These are phyloP conservation scores for Talaromyces thailandensis DNA, from an alignment of 495 filamentous ascomycete genomes.

Conservation along the genomic window DNA sequence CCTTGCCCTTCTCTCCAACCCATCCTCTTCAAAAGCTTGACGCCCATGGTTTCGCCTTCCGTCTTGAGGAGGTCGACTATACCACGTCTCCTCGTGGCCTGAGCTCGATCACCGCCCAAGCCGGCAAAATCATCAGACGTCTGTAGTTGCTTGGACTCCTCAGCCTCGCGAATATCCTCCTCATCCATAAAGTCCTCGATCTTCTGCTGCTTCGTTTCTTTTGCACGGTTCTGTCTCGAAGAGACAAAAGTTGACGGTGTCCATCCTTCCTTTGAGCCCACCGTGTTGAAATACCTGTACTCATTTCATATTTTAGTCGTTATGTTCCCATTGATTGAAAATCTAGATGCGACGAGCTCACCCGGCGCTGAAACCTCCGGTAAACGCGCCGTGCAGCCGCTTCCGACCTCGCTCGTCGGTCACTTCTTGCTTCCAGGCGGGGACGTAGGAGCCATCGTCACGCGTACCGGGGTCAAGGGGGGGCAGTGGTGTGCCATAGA, in stretches of 20 bases:
- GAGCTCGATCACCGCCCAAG: conserved; percentile 59
- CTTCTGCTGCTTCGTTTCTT: conserved; percentile 57
- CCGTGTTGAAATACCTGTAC: conserved; percentile 88
- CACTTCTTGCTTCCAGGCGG: conserved; percentile 95
- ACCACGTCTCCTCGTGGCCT: conserved; percentile 41
- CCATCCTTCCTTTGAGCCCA: conserved; percentile 98
- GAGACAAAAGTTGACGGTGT: conserved; percentile 85
- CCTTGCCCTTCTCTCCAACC: conserved; percentile 95
- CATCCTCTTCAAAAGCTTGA: conserved; percentile 84
- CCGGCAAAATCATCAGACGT: conserved; percentile 66
- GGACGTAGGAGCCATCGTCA: conserved; percentile 91
- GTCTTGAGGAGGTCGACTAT: conserved; percentile 69
- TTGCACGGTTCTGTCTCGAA: conserved; percentile 69
- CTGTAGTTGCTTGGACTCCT: conserved; percentile 63
- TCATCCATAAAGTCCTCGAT: conserved; percentile 98
- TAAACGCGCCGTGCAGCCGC: conserved; percentile 92
- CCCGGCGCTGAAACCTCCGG: conserved; percentile 94
- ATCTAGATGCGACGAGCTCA: conserved; percentile 34
- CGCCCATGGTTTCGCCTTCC: conserved; percentile 80
- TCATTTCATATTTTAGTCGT: conserved; percentile 20
- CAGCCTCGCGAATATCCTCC: conserved; percentile 84
- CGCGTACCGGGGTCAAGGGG: conserved; percentile 66
- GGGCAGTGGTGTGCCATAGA: conserved; percentile 82
- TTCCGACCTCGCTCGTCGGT: conserved; percentile 88
- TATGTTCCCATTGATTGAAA: conserved; percentile 11